Evolutionary conservation across 768 basidiomycete species (phyloP), one percentile per base, ranked within the genome.

Genomic region (Xerocomellus amylosporus): DNA sequence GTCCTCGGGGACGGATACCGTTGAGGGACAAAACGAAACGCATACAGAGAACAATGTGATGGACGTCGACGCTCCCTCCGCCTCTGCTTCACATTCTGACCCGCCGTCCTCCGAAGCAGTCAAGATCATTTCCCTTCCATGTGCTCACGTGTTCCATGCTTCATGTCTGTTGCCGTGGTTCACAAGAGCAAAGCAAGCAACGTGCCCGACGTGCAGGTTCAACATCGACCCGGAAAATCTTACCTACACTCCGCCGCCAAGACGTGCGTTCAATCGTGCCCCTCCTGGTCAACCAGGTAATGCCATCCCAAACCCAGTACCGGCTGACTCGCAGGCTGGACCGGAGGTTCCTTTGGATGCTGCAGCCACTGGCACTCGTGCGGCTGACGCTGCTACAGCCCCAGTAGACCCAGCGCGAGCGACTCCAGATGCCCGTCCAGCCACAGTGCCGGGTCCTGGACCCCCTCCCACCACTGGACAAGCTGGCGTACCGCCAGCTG

Each of bases 111-210:
- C 57, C 5, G 63, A 62, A 15, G 64, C 70, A 7, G 74, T 70
- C 24, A 79, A 74, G 61, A 79, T 91, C 46, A 82, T 91, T 34
- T 73, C 83, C 3, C 79, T 92, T 9, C 90, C 90, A 5, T 92
- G 90, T 64, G 82, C 88, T 8, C 90, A 92, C 67, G 83, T 88
- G 48, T 92, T 91, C 73, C 90, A 92, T 60, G 80, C 87, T 1
- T 76, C 83, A 0, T 92, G 90, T 69, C 79, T 92, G 34, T 66
- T 87, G 10, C 90, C 90, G 1, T 92, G 90, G 90, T 92, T 92
- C 68, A 82, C 89, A 4, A 77, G 87, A 53, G 86, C 88, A 12
- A 78, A 76, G 40, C 86, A 87, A 59, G 90, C 90, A 19, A 91
- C 90, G 2, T 92, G 90, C 60, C 90, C 90, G 0, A 88, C 87